Percentiles rank a stretch among this genome's conserved stretches.
phyloP scores from a whole-genome alignment of 495 filamentous ascomycete genomes.

The Bombardia bombarda region DNA sequence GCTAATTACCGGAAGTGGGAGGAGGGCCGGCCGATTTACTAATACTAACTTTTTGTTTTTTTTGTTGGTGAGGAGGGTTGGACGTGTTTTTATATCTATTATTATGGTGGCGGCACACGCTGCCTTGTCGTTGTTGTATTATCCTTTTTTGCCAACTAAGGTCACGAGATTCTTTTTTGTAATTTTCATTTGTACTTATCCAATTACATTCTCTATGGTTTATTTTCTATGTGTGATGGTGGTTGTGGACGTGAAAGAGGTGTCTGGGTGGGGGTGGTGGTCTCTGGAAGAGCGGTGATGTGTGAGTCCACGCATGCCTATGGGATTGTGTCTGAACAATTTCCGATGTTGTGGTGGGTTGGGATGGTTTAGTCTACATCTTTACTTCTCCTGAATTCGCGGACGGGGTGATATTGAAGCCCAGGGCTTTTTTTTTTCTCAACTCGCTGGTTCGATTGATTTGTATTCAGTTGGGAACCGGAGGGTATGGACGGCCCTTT shows the following conservation, averaged over 20 bases:
- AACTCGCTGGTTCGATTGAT: too few relatives aligned
- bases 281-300: too few relatives aligned
- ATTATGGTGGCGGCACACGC: not conserved
- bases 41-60: constrained; percentile 8
- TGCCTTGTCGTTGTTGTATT: not conserved
- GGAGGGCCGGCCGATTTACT: constrained; percentile 60
- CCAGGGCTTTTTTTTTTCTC: too few relatives aligned
- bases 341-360: too few relatives aligned
- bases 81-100: not conserved
- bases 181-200: not conserved
- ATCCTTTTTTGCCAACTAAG: not conserved
- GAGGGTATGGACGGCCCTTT: too few relatives aligned
- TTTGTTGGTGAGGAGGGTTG: not conserved
- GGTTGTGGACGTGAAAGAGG: too few relatives aligned
- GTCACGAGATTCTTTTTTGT: not conserved
- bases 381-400: not conserved
- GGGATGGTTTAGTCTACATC: too few relatives aligned
- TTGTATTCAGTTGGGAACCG: too few relatives aligned
- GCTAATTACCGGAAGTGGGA: constrained; percentile 27
- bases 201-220: not conserved
- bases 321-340: too few relatives aligned
- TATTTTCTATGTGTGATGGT: too few relatives aligned
- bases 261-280: too few relatives aligned
- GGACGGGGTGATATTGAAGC: not conserved
- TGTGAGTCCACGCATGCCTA: too few relatives aligned